Base-by-base conservation (phyloP, 495 filamentous ascomycete species). In the Lentithecium fluviatile region DNA sequence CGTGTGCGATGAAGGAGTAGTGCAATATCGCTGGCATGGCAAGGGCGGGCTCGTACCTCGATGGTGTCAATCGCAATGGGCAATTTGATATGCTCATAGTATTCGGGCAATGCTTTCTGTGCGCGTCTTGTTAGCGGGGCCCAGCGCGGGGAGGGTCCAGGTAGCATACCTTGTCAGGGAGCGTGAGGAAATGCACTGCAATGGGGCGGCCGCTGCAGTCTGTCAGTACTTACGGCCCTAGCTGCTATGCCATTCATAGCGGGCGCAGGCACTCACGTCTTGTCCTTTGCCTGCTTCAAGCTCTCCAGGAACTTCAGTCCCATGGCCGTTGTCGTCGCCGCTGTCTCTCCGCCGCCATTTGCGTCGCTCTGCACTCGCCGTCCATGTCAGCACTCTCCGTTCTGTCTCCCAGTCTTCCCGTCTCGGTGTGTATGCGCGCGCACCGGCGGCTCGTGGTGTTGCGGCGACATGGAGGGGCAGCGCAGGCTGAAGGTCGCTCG, bases 61-160 rank as follows among this genome's bases (percentile, higher is more conserved):
- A 95, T 87, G 1, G 78, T 83, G 56, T 89, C 83, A 36, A 95
- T 75, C 0, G 89, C 87, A 52, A 95, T 85, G 0, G 90, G 90
- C 55, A 89, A 78, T 45, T 80, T 79, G 53, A 87, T 90, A 47
- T 80, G 75, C 52, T 83, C 76, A 72, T 90, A 93, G 70, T 94
- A 95, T 21, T 87, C 82, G n/a, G 83, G 79, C 56, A 87, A 76
- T 37, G 79, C 72, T 55, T 82, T 79, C 70, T 79, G 56, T 13
- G 26, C 23, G 34, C 46, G 40, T 48, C 10, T 55, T n/a, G 37
- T 63, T 21, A 64, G 47, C 52, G 24, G 37, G 40, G 29, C 15
- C 26, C 12, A 6, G 38, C 25, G 46, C 17, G 34, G 15, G 17
- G 51, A 17, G 51, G 2, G 37, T 29, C 21, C 32, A 17, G 61